Percentiles rank a stretch among this genome's conserved stretches.
These are phyloP conservation scores for Erythrophleum ivorense DNA, from an alignment of 331 rosid genomes.

Conservation along the genomic window DNA sequence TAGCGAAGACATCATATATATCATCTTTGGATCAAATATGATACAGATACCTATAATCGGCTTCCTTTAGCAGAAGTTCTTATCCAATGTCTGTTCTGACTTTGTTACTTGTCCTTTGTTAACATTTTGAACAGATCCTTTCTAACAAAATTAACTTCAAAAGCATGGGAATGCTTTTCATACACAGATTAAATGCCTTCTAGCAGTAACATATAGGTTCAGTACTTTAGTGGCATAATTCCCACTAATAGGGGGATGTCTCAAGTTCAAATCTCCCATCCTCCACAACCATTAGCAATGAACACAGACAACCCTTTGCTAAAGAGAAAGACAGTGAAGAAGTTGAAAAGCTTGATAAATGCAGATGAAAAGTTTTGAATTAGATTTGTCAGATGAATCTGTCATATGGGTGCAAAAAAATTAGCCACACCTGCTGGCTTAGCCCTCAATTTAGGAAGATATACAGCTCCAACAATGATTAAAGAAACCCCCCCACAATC, in stretches of 20 bases:
- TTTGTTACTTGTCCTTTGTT: neutral
- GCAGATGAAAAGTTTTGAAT: neutral
- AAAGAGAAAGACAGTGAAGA: neutral
- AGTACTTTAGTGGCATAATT: neutral
- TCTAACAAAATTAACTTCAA: neutral
- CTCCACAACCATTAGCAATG: neutral
- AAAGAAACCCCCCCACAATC: neutral
- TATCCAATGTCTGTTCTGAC: neutral
- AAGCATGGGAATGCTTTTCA: neutral
- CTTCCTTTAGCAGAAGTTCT: neutral
- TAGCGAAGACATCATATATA: neutral
- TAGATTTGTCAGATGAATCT: neutral
- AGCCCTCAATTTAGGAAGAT: neutral
- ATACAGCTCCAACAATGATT: neutral
- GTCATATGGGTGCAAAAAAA: neutral
- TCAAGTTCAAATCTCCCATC: neutral
- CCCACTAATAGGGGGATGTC: neutral
- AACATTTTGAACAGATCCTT: conserved; percentile 2
- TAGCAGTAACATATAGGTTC: neutral
- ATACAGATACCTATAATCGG: neutral
- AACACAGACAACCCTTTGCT: neutral
- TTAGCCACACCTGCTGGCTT: neutral
- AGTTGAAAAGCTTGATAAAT: neutral
- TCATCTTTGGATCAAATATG: neutral
- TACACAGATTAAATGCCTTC: neutral